phyloP scores from a whole-genome alignment of 148 eudicot species.

The Chenopodium album region DNA sequence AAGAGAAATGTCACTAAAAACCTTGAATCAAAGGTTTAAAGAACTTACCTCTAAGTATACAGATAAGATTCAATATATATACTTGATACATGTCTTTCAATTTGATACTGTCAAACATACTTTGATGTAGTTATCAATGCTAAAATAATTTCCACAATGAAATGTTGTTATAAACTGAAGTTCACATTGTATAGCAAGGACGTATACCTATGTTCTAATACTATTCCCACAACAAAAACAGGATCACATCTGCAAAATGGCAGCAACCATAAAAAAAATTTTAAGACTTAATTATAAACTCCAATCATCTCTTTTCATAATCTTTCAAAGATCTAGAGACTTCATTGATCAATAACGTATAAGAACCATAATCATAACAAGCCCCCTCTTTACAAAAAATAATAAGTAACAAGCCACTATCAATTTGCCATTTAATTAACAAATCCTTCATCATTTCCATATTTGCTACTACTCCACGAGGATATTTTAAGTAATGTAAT shows the following conservation, averaged over 20 bases:
- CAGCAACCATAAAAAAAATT: not conserved
- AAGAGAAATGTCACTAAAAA: not conserved
- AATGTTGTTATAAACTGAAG: not conserved
- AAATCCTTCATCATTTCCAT: constrained; percentile 35
- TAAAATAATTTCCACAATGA: not conserved
- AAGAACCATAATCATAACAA: constrained; percentile 57
- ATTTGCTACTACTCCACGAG: constrained; percentile 49
- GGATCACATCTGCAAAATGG: not conserved
- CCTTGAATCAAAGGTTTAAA: not conserved
- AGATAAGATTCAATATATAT: too few species aligned
- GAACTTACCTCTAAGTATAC: not conserved
- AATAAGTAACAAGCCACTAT: constrained; percentile 50
- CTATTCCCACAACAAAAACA: not conserved
- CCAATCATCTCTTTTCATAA: constrained; percentile 20
- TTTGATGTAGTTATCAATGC: not conserved
- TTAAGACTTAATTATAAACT: too few species aligned
- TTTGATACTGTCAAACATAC: not conserved
- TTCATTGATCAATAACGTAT: constrained; percentile 46
- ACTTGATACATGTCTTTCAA: too few species aligned
- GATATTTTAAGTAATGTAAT: constrained; percentile 75
- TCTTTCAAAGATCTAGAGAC: constrained; percentile 34
- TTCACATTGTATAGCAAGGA: not conserved
- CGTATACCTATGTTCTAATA: not conserved
- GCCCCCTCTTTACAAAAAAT: too few species aligned
- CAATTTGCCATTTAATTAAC: constrained; percentile 35